Base-by-base conservation (phyloP, 2,329 filamentous ascomycete genomes). In the Diaporthe caulivora region DNA sequence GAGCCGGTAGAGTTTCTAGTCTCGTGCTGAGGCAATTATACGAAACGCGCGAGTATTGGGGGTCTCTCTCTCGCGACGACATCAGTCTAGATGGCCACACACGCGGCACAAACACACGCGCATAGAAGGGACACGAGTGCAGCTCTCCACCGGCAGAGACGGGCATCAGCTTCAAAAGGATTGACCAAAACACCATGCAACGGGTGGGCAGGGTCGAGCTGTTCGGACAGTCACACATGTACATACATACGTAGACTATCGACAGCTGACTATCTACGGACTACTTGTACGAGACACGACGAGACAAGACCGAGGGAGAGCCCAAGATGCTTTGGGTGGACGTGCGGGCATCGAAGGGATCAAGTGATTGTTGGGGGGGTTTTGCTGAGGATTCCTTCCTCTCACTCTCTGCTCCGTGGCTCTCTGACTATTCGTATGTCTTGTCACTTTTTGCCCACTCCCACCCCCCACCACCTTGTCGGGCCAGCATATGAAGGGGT, bases 1-100 rank as follows among this genome's bases (percentile, higher is more conserved):
- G n/a, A n/a, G n/a, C n/a, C n/a, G n/a, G n/a, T 15, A 42, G 49
- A 53, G 31, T 62, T 60, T 34, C 54, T 40, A 49, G 44, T 42
- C 55, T 60, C 47, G 44, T 29, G 68, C 54, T 42, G 68, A 62
- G 55, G 47, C 44, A 44, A 62, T 60, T 24, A 62, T 44, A 47
- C 54, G 68, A 42, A 53, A 60, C 44, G 26, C 21, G 42, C 54
- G 34, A 29, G 68, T 51, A 44, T 42, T 40, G 51, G 24, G 53
- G 24, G 5, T 9, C 9, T 9, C 9, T 9, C 34, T 34, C 34
- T 49, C n/a, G 60, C 18, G 21, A 31, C 34, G 34, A 34, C 9
- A 34, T 34, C 34, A 34, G 34, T 9, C 34, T 34, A 34, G 5
- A 5, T 34, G 9, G 5, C 9, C 9, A 34, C 5, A 9, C 9